A percentile compares a stretch with the other conserved stretches of the same genome.
Conservation (phyloP, 345 rosid species). For the Salix brachista region DNA sequence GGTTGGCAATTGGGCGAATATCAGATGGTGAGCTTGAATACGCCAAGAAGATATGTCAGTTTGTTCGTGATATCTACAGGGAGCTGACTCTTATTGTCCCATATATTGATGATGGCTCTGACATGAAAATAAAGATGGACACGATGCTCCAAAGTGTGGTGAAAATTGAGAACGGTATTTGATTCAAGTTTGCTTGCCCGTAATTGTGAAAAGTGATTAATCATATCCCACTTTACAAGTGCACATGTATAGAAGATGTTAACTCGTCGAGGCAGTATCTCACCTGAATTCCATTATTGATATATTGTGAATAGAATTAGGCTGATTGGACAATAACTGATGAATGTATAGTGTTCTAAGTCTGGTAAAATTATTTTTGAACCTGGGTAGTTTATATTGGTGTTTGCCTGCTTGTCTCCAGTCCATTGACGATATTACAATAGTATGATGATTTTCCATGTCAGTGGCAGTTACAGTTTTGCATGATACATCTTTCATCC, state of each 20-base stretch:
- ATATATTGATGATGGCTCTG: conserved; percentile 67
- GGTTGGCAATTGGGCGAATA: conserved; percentile 86
- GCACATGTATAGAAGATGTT: neutral
- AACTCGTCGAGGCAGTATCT: neutral
- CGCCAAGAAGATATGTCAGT: conserved; percentile 69
- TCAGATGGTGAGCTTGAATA: conserved; percentile 86
- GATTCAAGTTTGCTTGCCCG: neutral
- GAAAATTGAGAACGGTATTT: conserved; percentile 85
- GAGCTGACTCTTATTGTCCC: conserved; percentile 77
- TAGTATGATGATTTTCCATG: too few species aligned
- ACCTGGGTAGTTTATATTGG: too few species aligned
- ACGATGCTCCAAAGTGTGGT: conserved; percentile 86
- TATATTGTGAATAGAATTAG: neutral
- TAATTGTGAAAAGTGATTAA: neutral
- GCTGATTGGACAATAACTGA: too few species aligned
- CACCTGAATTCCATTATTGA: neutral
- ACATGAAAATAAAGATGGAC: conserved; percentile 92
- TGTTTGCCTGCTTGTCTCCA: too few species aligned
- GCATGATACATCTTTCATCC: too few species aligned
- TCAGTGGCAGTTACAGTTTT: too few species aligned
- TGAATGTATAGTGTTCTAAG: too few species aligned
- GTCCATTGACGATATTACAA: too few species aligned
- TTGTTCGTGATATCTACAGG: conserved; percentile 76
- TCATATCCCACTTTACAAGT: neutral
- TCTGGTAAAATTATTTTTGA: too few species aligned